Conservation (phyloP, 164 flowering plant genomes). For the Tetrastigma voinierianum region DNA sequence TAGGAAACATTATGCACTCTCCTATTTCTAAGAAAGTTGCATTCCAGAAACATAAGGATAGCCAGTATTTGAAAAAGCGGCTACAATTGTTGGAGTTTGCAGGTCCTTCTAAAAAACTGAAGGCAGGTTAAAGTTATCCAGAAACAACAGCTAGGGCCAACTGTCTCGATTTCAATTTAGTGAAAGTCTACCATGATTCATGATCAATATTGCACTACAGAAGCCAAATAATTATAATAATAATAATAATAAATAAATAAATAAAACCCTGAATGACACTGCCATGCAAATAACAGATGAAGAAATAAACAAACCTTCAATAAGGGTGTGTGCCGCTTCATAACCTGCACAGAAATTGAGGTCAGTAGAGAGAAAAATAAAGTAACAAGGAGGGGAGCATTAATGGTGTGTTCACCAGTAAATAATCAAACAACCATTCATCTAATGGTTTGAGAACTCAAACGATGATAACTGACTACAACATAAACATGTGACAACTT, state of each 20-base stretch:
- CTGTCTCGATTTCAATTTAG: too few relatives aligned
- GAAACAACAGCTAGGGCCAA: too few relatives aligned
- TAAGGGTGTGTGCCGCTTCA: constrained; percentile 80
- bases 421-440: neutral
- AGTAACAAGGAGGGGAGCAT: neutral
- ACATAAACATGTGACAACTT: neutral
- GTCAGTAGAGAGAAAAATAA: neutral
- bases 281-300: neutral
- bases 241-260: too few relatives aligned
- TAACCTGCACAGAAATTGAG: constrained; percentile 57
- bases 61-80: too few relatives aligned
- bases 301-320: constrained; percentile 61
- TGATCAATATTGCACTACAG: neutral
- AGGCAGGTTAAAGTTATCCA: too few relatives aligned
- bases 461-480: neutral
- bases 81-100: too few relatives aligned
- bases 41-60: too few relatives aligned
- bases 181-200: neutral
- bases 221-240: neutral
- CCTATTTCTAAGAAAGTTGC: too few relatives aligned
- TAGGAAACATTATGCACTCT: too few relatives aligned
- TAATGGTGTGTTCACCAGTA: neutral
- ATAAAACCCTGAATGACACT: neutral
- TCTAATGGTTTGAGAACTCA: neutral
- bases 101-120: too few relatives aligned